A percentile compares a stretch with the other conserved stretches of the same genome.
Evolutionary conservation across 2,329 filamentous ascomycete genomes (phyloP).

Genomic region (Apiospora malaysiana): DNA sequence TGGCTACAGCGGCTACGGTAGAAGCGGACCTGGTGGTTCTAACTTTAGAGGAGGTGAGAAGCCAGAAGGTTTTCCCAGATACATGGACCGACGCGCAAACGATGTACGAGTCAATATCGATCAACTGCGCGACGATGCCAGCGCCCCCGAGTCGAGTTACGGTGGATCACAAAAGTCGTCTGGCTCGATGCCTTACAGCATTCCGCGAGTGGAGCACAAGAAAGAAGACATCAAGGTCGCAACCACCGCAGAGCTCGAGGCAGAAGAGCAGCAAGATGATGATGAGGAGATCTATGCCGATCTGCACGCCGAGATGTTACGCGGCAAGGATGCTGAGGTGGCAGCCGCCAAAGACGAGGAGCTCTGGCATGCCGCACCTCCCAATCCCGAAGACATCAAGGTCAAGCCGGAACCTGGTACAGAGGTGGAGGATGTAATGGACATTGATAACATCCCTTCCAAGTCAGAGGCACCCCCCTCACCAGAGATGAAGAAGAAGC

Average conservation of each 20-base stretch:
- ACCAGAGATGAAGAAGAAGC: conserved; percentile 42
- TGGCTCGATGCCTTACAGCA: conserved; percentile 58
- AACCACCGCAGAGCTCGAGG: conserved; percentile 63
- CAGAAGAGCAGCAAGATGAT: conserved; percentile 52
- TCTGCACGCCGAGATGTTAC: conserved; percentile 38
- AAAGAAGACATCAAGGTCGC: conserved; percentile 59
- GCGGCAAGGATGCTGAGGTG: conserved; percentile 34
- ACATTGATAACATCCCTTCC: conserved; percentile 48
- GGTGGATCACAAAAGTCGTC: conserved; percentile 34
- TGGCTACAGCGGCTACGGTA: conserved; percentile 29
- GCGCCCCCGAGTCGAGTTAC: conserved; percentile 43
- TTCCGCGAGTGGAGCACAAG: conserved; percentile 60
- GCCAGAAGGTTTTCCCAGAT: conserved; percentile 46
- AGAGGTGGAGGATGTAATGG: conserved; percentile 44
- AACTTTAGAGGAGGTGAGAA: conserved; percentile 34
- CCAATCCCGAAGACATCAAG: conserved; percentile 31
- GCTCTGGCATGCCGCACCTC: conserved; percentile 50
- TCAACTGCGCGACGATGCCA: conserved; percentile 53
- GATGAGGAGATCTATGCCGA: conserved; percentile 53
- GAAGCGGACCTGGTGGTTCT: conserved; percentile 30
- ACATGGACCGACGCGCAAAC: conserved; percentile 47
- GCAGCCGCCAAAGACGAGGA: conserved; percentile 40
- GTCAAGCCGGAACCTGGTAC: conserved; percentile 53
- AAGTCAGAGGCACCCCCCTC: conserved; percentile 38
- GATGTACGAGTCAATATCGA: conserved; percentile 63